A percentile compares a stretch with the other conserved stretches of the same genome.
These are phyloP conservation scores for Aureobasidium sp. DNA, from an alignment of 2,329 filamentous ascomycete genomes.

Conservation along the genomic window DNA sequence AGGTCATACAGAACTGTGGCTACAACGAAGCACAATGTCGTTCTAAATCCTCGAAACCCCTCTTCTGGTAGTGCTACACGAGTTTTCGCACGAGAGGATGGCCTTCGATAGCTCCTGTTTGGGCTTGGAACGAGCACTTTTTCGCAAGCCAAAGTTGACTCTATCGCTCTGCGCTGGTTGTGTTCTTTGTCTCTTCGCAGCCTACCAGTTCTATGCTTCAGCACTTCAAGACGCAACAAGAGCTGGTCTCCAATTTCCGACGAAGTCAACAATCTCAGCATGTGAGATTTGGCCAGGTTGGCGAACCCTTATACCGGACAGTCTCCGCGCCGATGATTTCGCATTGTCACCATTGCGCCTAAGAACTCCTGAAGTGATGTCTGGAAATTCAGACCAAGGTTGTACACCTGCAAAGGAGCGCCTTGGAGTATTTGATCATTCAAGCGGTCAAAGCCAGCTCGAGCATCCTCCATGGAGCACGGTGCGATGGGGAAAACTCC, in stretches of 20 bases:
- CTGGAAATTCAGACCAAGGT: not conserved
- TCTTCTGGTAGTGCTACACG: not conserved
- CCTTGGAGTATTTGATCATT: not conserved
- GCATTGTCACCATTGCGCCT: not conserved
- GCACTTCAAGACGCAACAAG: not conserved
- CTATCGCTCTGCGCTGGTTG: not conserved
- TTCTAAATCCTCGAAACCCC: not conserved
- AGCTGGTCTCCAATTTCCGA: too few relatives aligned
- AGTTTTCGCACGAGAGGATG: not conserved
- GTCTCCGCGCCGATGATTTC: not conserved
- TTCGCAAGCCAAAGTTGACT: not conserved
- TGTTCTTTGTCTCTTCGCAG: not conserved
- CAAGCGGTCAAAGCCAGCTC: not conserved
- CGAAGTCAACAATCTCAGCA: not conserved
- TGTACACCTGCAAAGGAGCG: conserved; percentile 1
- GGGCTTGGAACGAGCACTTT: not conserved
- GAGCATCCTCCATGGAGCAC: not conserved
- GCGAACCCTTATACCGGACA: not conserved
- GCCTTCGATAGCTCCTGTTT: not conserved
- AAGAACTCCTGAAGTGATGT: not conserved
- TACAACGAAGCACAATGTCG: not conserved
- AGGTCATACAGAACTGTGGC: not conserved
- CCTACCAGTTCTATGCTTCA: not conserved
- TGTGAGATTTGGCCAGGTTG: conserved; percentile 1
- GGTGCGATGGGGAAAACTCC: not conserved